Evolutionary conservation across 2,329 filamentous ascomycete species (phyloP), one percentile per base, ranked within the genome.

Genomic region (Fusarium sp.): DNA sequence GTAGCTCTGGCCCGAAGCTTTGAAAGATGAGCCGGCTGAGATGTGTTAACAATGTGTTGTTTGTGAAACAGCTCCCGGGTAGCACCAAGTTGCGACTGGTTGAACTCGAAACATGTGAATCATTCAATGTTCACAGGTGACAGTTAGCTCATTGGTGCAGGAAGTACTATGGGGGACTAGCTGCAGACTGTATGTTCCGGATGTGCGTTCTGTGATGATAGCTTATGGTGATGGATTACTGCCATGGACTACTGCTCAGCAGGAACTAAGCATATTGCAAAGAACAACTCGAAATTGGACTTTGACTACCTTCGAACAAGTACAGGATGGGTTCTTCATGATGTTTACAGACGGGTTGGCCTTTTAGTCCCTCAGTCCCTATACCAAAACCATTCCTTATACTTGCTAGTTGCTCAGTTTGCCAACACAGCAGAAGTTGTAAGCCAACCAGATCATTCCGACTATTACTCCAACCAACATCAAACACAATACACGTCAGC

Each of bases 51-150:
- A 28, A 30, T 20, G 49, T 34, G 13, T 51, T 57, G n/a, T 55
- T 46, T 59, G 72, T 69, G 69, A 56, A 64, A 73, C 61, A 43
- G 45, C 46, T 59, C 50, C 60, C 55, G 60, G 58, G 72, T 73
- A 63, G 59, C 61, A 72, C 69, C 14, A 43, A 57, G 46, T 51
- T 55, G 55, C 62, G 62, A 66, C 63, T 74, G 65, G 68, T 41
- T 63, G 50, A 40, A 47, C 45, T 56, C 42, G 41, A 56, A 54
- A 66, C 47, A 56, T 46, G 43, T 51, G 50, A 62, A 55, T 37
- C 60, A 57, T 37, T 43, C 11, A 11, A 45, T 54, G 25, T 21
- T 42, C 43, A 37, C 60, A 51, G 47, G 47, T 40, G 51, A 66
- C 42, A 32, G 40, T 37, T 69, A 47, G 37, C 32, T 66, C 43